Conservation (phyloP, 2,329 filamentous ascomycete genomes). For the Bipolaris victoriae region DNA sequence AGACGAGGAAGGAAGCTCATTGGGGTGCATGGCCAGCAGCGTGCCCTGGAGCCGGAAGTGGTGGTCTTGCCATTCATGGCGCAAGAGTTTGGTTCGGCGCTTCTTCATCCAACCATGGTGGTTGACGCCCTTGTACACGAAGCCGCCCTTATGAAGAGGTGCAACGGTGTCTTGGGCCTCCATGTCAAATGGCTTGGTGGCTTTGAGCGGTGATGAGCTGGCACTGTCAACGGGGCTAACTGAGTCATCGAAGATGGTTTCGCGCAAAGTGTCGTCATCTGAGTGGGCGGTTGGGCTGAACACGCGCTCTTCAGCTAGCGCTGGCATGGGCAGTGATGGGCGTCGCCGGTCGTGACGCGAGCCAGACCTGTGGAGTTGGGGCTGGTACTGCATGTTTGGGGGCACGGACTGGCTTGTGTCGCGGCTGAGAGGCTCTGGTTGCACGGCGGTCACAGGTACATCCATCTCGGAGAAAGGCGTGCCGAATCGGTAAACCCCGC, state of each 20-base stretch:
- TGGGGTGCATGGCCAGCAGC: slow-evolving; percentile 69
- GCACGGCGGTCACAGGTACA: slow-evolving; percentile 77
- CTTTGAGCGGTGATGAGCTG: slow-evolving; percentile 43
- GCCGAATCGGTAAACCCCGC: slow-evolving; percentile 74
- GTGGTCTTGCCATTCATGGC: slow-evolving; percentile 91
- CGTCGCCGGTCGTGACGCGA: slow-evolving; percentile 60
- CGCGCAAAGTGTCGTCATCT: slow-evolving; percentile 44
- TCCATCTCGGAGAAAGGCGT: slow-evolving; percentile 92
- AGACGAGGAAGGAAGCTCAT: slow-evolving; percentile 61
- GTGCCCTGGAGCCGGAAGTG: slow-evolving; percentile 80
- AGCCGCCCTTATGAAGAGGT: slow-evolving; percentile 46
- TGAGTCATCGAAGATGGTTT: slow-evolving; percentile 41
- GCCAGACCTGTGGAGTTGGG: slow-evolving; percentile 55
- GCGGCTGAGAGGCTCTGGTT: slow-evolving; percentile 73
- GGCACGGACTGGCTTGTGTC: slow-evolving; percentile 89
- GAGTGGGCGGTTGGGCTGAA: slow-evolving; percentile 48
- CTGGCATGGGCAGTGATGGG: slow-evolving; percentile 72
- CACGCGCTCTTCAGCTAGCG: slow-evolving; percentile 69
- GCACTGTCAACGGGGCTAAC: slow-evolving; percentile 28
- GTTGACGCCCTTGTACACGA: slow-evolving; percentile 59
- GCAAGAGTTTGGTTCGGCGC: slow-evolving; percentile 84
- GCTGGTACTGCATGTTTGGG: slow-evolving; percentile 83
- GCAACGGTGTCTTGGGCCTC: slow-evolving; percentile 32
- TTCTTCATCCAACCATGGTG: slow-evolving; percentile 94
- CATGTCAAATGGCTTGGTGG: slow-evolving; percentile 28